These are phyloP conservation scores for Protostelium mycophagum DNA, from an alignment of 78 protist species.

Conservation along the genomic window DNA sequence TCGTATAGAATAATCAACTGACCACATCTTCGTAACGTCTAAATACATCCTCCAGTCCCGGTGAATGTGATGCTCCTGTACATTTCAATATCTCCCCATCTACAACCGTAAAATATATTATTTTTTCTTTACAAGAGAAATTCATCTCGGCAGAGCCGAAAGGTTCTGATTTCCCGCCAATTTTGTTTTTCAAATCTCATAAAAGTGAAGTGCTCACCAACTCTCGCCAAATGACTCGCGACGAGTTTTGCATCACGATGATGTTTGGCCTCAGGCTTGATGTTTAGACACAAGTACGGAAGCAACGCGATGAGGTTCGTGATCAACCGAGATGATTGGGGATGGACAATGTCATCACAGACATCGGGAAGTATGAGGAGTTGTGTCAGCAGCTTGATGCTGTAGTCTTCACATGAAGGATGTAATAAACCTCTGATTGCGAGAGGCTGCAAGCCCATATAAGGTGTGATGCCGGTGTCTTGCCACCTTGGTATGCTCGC, in stretches of 20 bases:
- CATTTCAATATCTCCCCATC: too few relatives aligned
- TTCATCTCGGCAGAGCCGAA: too few relatives aligned
- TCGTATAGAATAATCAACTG: not conserved
- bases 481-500: conserved; percentile 50
- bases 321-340: conserved; percentile 34
- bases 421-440: conserved; percentile 31
- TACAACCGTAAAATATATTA: too few relatives aligned
- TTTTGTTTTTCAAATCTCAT: not conserved
- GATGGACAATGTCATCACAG: conserved; percentile 59
- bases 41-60: not conserved
- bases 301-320: conserved; percentile 22
- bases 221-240: not conserved
- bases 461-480: conserved; percentile 23
- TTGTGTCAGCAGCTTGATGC: conserved; percentile 22
- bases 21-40: not conserved
- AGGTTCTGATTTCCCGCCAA: not conserved
- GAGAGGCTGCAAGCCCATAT: conserved; percentile 45
- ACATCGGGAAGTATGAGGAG: conserved; percentile 33
- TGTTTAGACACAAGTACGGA: conserved; percentile 22
- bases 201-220: not conserved
- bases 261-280: not conserved
- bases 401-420: not conserved
- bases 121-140: too few relatives aligned
- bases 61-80: too few relatives aligned
- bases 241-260: not conserved